Percentiles rank a stretch among this genome's conserved stretches.
These are phyloP conservation scores for Cystobasidium onofrii DNA, from an alignment of 768 basidiomycete genomes.

Conservation along the genomic window DNA sequence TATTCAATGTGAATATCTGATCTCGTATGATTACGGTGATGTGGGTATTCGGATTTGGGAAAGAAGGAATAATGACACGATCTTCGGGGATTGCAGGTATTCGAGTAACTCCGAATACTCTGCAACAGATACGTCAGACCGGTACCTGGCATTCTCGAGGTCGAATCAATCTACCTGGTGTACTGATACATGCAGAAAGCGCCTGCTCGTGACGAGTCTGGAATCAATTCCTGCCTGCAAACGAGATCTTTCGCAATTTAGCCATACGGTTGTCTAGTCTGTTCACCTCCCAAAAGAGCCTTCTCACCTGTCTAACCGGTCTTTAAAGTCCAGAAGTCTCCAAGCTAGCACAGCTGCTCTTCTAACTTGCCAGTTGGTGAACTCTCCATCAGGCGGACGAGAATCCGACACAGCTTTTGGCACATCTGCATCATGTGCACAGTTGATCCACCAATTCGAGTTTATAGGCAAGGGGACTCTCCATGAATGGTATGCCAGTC, in stretches of 20 bases:
- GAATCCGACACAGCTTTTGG: constrained; percentile 46
- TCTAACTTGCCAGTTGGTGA: constrained; percentile 75
- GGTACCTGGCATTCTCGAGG: not conserved
- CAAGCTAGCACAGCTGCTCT: constrained; percentile 72
- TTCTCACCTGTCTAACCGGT: constrained; percentile 37
- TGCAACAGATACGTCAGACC: constrained; percentile 35
- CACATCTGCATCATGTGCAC: constrained; percentile 62
- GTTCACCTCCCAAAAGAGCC: not conserved
- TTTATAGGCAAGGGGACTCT: constrained; percentile 74
- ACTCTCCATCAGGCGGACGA: constrained; percentile 35
- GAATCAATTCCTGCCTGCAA: constrained; percentile 59
- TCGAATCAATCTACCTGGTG: constrained; percentile 43
- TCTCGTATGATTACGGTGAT: constrained; percentile 65
- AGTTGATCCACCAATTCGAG: constrained; percentile 93
- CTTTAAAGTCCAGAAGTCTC: constrained; percentile 65
- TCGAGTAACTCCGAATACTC: constrained; percentile 64
- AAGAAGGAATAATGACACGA: constrained; percentile 52
- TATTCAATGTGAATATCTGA: constrained; percentile 69
- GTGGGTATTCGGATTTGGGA: constrained; percentile 51
- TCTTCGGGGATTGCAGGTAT: constrained; percentile 65
- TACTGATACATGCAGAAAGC: constrained; percentile 50
- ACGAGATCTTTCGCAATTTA: too few species aligned
- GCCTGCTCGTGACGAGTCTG: constrained; percentile 67
- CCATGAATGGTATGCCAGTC: constrained; percentile 80
- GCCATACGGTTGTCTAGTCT: too few species aligned